Conservation (phyloP, 2,329 filamentous ascomycete species). For the Sphaerulina populicola region DNA sequence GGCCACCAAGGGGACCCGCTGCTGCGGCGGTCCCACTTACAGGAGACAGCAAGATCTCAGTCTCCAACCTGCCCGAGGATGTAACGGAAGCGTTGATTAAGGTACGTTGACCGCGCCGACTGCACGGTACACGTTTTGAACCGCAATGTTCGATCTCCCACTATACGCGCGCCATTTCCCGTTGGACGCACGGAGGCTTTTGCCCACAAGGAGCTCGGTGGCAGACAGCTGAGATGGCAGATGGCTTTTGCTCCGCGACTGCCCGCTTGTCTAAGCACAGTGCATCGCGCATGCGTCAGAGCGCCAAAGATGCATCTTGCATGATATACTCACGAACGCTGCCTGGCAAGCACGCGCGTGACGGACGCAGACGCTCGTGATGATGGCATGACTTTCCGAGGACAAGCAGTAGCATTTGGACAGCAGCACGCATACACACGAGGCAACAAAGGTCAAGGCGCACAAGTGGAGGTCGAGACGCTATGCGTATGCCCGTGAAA, state of each 20-base stretch:
- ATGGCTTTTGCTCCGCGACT: constrained; percentile 12
- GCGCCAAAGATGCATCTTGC: constrained; percentile 10
- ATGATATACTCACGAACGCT: constrained; percentile 19
- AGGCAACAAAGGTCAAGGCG: neutral
- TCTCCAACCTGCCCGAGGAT: constrained; percentile 97
- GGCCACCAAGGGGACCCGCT: constrained; percentile 50
- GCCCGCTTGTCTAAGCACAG: constrained; percentile 19
- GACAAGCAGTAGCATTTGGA: constrained; percentile 15
- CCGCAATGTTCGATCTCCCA: constrained; percentile 24
- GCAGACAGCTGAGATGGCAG: constrained; percentile 6
- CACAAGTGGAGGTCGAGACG: neutral
- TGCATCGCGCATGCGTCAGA: constrained; percentile 9
- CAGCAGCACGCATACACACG: neutral
- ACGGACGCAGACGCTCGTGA: constrained; percentile 20
- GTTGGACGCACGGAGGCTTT: constrained; percentile 8
- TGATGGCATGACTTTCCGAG: constrained; percentile 12
- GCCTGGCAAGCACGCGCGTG: constrained; percentile 27
- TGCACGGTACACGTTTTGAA: constrained; percentile 32
- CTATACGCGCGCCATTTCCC: constrained; percentile 11
- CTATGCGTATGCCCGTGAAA: neutral
- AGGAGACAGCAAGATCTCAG: constrained; percentile 90
- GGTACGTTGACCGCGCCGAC: constrained; percentile 89
- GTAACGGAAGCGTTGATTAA: constrained; percentile 96
- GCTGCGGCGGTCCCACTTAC: constrained; percentile 49
- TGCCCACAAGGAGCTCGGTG: constrained; percentile 6